Evolutionary conservation across 257 asterid species (phyloP).

Genomic region (Scutellaria minor): DNA sequence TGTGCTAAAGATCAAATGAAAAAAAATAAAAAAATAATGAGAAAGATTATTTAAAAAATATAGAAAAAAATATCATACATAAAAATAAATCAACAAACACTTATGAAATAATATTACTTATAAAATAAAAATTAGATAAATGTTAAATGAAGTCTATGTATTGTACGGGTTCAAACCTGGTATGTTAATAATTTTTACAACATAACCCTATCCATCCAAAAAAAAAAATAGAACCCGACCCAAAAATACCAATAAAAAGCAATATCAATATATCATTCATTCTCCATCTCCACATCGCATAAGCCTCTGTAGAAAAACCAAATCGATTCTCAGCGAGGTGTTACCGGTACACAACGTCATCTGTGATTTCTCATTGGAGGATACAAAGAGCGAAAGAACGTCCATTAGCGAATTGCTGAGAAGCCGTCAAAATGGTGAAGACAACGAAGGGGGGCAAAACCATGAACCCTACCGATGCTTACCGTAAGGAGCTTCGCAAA

Average conservation of each 20-base stretch:
- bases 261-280: not conserved
- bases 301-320: conserved; percentile 28
- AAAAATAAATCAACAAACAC: no score
- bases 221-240: not conserved
- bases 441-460: conserved; percentile 98
- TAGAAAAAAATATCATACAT: no score
- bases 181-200: no score
- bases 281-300: conserved; percentile 23
- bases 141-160: no score
- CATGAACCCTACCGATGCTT: conserved; percentile 99
- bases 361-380: conserved; percentile 18
- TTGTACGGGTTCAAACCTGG: no score
- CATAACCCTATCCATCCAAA: no score
- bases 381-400: not conserved
- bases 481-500: conserved; percentile 89
- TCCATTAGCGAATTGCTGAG: conserved; percentile 17
- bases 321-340: conserved; percentile 19
- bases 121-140: no score
- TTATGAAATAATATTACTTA: no score
- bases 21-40: no score
- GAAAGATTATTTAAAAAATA: no score
- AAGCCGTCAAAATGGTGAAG: conserved; percentile 66
- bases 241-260: not conserved
- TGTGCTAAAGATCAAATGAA: no score
- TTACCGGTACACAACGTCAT: conserved; percentile 19